Base-by-base conservation (phyloP, 129 eudicot species). In the Calendula officinalis region DNA sequence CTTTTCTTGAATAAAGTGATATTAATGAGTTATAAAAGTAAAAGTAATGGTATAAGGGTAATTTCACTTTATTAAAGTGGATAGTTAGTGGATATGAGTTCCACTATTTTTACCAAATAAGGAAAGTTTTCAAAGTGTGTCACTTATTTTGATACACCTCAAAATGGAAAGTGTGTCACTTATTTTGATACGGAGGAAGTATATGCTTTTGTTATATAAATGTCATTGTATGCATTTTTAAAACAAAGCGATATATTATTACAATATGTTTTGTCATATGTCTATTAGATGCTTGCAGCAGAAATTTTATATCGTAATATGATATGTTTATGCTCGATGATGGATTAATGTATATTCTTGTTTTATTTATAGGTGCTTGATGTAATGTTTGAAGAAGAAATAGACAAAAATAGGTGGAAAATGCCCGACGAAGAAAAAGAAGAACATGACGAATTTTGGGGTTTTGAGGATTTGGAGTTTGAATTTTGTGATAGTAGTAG, bases 381-480 rank as follows among this genome's bases (percentile, higher is more conserved):
- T 76, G 80, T 85, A 36, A 82, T 91, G 67, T 12, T 52, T 6
- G 86, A 77, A 58, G 94, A 74, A 59, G 98, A 84, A 61, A 46
- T 71, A 1, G 87, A 87, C 37, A 70, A 66, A 77, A 82, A 37
- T 27, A 75, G 32, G 69, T 91, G 96, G 98, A 79, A 84, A 62
- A 87, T 91, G 86, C 95, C 95, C 0, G 88, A 83, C 1, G 89
- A 83, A 69, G 91, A 77, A 72, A 75, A 69, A 2, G 87, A 82
- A 74, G 86, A 90, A 14, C 77, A 77, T 8, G 87, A 81, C 1
- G 86, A 76, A 50, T 82, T 80, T 55, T 84, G 94, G 96, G 94
- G 89, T 58, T 91, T 87, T 64, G 98, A 87, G 72, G 98, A 87
- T 76, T 85, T 87, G 46, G 96, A 91, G 68, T 80, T 71, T 64